phyloP scores from a whole-genome alignment of 2,329 filamentous ascomycete species.

The Fusarium veterinarium region DNA sequence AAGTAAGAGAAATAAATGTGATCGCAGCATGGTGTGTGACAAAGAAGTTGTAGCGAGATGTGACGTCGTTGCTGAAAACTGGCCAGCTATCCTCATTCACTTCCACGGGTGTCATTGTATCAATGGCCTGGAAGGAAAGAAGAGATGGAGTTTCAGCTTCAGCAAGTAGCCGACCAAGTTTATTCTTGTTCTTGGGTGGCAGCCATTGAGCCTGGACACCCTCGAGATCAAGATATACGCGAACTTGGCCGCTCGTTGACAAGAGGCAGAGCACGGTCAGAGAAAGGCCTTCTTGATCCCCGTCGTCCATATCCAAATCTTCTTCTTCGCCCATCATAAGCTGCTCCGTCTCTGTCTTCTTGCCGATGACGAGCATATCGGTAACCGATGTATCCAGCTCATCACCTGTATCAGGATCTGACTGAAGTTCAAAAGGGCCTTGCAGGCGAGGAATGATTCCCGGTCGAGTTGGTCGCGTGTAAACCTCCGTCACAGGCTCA shows the following conservation, averaged over 20 bases:
- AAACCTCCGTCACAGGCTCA: slow-evolving; percentile 66
- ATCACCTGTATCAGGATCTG: slow-evolving; percentile 67
- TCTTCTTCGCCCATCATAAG: slow-evolving; percentile 73
- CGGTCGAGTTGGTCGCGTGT: slow-evolving; percentile 66
- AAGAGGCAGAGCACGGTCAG: slow-evolving; percentile 69
- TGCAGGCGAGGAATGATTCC: slow-evolving; percentile 70
- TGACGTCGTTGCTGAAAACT: slow-evolving; percentile 70
- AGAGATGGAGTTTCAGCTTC: slow-evolving; percentile 59
- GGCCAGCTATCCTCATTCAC: slow-evolving; percentile 70
- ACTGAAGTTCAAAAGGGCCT: slow-evolving; percentile 69
- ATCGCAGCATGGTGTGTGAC: slow-evolving; percentile 71
- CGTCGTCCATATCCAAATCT: slow-evolving; percentile 67
- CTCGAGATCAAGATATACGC: slow-evolving; percentile 70
- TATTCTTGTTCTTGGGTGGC: slow-evolving; percentile 65
- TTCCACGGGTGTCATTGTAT: slow-evolving; percentile 67
- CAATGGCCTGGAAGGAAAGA: slow-evolving; percentile 71
- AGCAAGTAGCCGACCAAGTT: slow-evolving; percentile 53
- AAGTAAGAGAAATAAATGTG: slow-evolving; percentile 68
- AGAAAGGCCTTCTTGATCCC: slow-evolving; percentile 70
- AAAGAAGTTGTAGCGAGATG: slow-evolving; percentile 72
- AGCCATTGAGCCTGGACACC: slow-evolving; percentile 75
- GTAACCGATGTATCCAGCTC: slow-evolving; percentile 67
- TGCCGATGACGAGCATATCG: slow-evolving; percentile 72
- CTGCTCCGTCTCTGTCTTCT: slow-evolving; percentile 69
- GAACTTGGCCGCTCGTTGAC: slow-evolving; percentile 69